These are phyloP conservation scores for Lipomyces kockii DNA, from an alignment of 805 yeast species.

Conservation along the genomic window DNA sequence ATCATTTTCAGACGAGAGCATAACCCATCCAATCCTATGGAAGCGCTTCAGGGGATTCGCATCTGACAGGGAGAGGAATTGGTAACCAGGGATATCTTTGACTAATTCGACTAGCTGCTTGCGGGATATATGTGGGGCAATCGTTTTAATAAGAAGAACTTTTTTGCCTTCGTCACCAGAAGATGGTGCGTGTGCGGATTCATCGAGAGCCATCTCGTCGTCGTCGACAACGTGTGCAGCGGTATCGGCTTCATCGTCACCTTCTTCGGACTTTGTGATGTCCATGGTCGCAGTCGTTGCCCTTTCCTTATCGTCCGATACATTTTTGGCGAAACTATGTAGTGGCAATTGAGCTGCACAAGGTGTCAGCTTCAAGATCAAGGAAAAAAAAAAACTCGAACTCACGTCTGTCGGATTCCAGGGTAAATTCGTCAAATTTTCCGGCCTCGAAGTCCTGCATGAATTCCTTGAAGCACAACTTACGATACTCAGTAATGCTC, in stretches of 20 bases:
- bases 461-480: slow-evolving; percentile 18
- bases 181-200: not conserved
- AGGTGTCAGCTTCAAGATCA: not conserved
- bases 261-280: slow-evolving; percentile 13
- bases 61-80: slow-evolving; percentile 33
- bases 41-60: slow-evolving; percentile 31
- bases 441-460: slow-evolving; percentile 30
- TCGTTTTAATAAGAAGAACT: slow-evolving; percentile 31
- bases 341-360: slow-evolving; percentile 14
- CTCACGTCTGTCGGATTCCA: slow-evolving; percentile 27
- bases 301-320: slow-evolving; percentile 2
- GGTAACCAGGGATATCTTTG: slow-evolving; percentile 27
- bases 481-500: slow-evolving; percentile 15
- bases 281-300: not conserved
- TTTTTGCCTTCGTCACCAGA: slow-evolving; percentile 13
- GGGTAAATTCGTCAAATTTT: slow-evolving; percentile 26
- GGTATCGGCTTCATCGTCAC: slow-evolving; percentile 8
- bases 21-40: slow-evolving; percentile 33
- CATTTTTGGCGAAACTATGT: not conserved
- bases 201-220: not conserved
- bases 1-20: slow-evolving; percentile 24
- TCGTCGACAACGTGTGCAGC: slow-evolving; percentile 13
- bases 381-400: not conserved
- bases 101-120: slow-evolving; percentile 22
- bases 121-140: slow-evolving; percentile 29